Conservation (phyloP, 1,284 basidiomycete genomes). For the Leccinum huronense region DNA sequence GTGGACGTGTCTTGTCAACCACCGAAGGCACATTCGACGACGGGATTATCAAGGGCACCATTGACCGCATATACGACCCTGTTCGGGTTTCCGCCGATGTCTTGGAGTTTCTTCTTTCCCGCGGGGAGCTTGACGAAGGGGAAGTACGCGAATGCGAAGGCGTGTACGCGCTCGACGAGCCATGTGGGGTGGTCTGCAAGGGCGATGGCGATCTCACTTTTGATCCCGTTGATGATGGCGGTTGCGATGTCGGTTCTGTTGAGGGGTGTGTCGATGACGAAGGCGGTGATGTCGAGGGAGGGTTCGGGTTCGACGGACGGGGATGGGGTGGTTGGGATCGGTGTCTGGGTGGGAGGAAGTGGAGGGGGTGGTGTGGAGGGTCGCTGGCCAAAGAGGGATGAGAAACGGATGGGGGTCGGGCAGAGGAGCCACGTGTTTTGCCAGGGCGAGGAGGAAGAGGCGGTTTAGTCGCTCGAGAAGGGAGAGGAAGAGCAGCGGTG, state of each 20-base stretch:
- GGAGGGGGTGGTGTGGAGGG: constrained; percentile 38
- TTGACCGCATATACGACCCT: constrained; percentile 40
- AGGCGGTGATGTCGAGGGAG: constrained; percentile 54
- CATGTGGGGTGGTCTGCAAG: constrained; percentile 51
- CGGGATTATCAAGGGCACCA: constrained; percentile 37
- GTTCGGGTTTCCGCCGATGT: constrained; percentile 28
- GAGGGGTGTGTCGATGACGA: constrained; percentile 55
- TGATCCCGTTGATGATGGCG: constrained; percentile 57
- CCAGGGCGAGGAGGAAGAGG: constrained; percentile 61
- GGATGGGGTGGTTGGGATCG: constrained; percentile 1
- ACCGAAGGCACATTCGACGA: constrained; percentile 46
- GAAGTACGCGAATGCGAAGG: constrained; percentile 49
- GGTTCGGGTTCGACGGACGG: constrained; percentile 31
- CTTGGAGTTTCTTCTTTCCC: constrained; percentile 34
- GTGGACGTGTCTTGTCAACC: constrained; percentile 80
- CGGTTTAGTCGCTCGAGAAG: constrained; percentile 59
- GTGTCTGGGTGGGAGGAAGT: constrained; percentile 5
- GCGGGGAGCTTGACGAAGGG: constrained; percentile 46
- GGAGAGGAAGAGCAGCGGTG: constrained; percentile 60
- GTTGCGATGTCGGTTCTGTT: constrained; percentile 57
- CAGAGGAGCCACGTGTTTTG: constrained; percentile 27
- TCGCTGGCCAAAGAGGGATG: constrained; percentile 59
- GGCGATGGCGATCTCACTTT: constrained; percentile 54
- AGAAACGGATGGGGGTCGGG: constrained; percentile 60
- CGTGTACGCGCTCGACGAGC: constrained; percentile 62